Evolutionary conservation across 2,329 filamentous ascomycete genomes (phyloP), one percentile per base, ranked within the genome.

Genomic region (Penicillium polonicum): DNA sequence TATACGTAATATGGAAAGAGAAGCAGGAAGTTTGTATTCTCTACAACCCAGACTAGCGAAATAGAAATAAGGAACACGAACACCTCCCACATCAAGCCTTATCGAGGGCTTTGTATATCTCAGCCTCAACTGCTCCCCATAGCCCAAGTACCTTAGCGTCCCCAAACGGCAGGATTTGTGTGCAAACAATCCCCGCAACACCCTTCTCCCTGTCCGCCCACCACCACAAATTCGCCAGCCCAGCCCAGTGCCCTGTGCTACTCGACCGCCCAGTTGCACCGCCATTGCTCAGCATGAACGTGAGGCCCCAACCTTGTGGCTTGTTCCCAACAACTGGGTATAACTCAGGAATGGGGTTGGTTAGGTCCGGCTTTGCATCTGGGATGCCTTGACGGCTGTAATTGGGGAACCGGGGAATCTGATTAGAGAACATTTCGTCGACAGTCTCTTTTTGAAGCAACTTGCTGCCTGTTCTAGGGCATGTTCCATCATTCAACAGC

Each of bases 241-340:
- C 85, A 2, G 82, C 82, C 86, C 86, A 88, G 65, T 76, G 79
- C 0, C 65, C 80, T 0, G 83, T 85, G 2, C 77, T 74, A 2
- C 62, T 70, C 0, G 82, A 82, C 9, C 85, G 76, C 0, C 85
- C 84, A 3, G 84, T 84, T 1, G 69, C 63, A 0, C 78, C 79
- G 0, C 79, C 78, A 15, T 58, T 55, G 17, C 71, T 82, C 13
- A 86, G 69, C 78, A 86, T 82, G 48, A 85, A 85, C 0, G 78
- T 81, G 33, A 89, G 72, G 0, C 85, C 85, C 85, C 85, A 89
- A 12, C 87, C 87, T 66, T 88, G 85, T 0, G 85, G 82, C 19
- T 78, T 72, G 0, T 52, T 41, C 1, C 35, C 52, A n/a, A 71
- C 48, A 2, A 77, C 68, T 0, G 77, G 77, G 63, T 83, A 87